These are phyloP conservation scores for Russula ochroleuca DNA, from an alignment of 768 basidiomycete species.

Conservation along the genomic window DNA sequence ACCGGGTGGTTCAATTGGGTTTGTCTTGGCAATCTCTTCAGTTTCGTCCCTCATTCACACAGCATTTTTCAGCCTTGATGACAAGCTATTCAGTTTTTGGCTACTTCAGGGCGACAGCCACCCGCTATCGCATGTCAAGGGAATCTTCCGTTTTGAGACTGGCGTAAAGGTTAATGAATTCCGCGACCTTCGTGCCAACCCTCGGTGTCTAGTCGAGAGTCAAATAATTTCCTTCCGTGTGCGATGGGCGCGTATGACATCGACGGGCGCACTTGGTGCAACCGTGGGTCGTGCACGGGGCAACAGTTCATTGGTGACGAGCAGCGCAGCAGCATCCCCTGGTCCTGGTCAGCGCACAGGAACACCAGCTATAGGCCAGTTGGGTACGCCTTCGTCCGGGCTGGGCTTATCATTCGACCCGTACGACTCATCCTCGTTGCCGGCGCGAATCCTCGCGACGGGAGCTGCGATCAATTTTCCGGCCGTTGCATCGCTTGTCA, in stretches of 20 bases:
- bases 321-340: constrained; percentile 25
- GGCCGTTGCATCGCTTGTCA: constrained; percentile 69
- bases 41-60: constrained; percentile 14
- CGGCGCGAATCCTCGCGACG: constrained; percentile 60
- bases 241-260: constrained; percentile 70
- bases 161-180: constrained; percentile 87
- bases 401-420: constrained; percentile 62
- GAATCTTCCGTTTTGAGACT: constrained; percentile 83
- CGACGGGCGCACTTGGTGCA: constrained; percentile 61
- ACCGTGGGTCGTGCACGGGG: constrained; percentile 34
- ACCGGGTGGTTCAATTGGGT: constrained; percentile 89
- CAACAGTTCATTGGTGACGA: constrained; percentile 30
- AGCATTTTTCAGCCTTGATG: constrained; percentile 59
- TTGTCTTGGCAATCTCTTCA: constrained; percentile 31
- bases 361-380: constrained; percentile 15
- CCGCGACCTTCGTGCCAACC: constrained; percentile 83
- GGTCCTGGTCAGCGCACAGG: constrained; percentile 25
- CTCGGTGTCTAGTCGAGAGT: constrained; percentile 78
- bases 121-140: constrained; percentile 75
- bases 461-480: constrained; percentile 86
- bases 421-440: constrained; percentile 65
- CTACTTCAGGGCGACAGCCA: constrained; percentile 73
- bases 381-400: constrained; percentile 19
- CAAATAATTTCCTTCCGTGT: constrained; percentile 79
- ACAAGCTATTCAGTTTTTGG: constrained; percentile 91